A percentile compares a stretch with the other conserved stretches of the same genome.
Evolutionary conservation across 345 rosid genomes (phyloP).

Genomic region (Mercurialis annua): DNA sequence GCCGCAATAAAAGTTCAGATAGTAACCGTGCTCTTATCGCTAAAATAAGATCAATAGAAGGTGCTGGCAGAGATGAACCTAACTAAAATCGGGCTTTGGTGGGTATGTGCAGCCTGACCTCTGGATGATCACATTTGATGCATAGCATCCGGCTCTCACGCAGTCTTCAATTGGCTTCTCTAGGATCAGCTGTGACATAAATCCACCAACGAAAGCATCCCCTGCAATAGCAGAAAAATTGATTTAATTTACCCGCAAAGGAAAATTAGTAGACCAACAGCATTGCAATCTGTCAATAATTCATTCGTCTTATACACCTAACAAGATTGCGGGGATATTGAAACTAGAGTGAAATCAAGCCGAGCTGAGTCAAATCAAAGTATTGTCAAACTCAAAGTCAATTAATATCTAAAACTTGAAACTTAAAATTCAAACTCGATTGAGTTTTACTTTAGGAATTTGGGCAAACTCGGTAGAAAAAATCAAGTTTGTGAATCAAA

Average conservation of each 20-base stretch:
- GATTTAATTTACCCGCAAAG: neutral
- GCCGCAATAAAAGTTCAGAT: neutral
- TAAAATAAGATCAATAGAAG: neutral
- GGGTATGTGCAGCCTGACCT: conserved; percentile 96
- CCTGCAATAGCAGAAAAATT: conserved; percentile 36
- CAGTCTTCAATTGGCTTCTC: conserved; percentile 74
- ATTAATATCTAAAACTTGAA: no score
- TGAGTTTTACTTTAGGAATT: no score
- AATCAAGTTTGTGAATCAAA: no score
- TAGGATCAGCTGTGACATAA: conserved; percentile 76
- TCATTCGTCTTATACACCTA: neutral
- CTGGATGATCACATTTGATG: conserved; percentile 79
- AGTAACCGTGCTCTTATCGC: neutral
- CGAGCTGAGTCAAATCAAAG: no score
- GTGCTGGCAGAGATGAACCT: neutral
- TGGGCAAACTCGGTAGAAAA: no score
- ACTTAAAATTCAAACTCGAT: no score
- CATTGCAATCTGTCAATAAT: no score
- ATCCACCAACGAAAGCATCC: conserved; percentile 86
- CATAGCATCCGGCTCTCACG: conserved; percentile 79
- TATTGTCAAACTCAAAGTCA: no score
- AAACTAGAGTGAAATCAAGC: no score
- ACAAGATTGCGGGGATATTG: neutral
- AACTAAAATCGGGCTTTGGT: conserved; percentile 49
- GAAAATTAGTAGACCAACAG: no score